phyloP scores from a whole-genome alignment of 2,329 filamentous ascomycete genomes.

The Colletotrichum lini region DNA sequence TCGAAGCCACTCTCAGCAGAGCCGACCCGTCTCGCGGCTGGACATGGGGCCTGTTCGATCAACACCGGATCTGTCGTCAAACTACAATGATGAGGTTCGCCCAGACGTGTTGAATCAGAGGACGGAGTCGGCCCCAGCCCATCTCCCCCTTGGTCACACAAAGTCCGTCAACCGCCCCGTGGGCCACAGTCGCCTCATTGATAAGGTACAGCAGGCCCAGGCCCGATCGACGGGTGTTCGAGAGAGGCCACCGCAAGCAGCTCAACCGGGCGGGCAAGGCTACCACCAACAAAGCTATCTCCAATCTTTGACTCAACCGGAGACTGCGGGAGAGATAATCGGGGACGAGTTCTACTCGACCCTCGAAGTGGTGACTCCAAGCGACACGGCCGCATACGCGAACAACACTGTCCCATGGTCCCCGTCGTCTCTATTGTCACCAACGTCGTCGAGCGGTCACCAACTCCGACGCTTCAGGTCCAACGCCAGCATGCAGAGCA shows the following conservation, averaged over 20 bases:
- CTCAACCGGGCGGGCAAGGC: not conserved
- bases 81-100: not conserved
- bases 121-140: not conserved
- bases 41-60: not conserved
- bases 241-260: not conserved
- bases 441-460: not conserved
- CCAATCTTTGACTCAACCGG: not conserved
- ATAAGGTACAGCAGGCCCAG: conserved; percentile 1
- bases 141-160: not conserved
- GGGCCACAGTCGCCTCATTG: conserved; percentile 1
- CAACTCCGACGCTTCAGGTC: not conserved
- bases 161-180: conserved; percentile 8
- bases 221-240: not conserved
- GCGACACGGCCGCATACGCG: too few species aligned
- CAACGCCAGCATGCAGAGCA: not conserved
- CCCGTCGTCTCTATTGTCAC: not conserved
- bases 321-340: not conserved
- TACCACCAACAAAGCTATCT: not conserved
- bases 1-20: not conserved
- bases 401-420: not conserved
- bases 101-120: not conserved
- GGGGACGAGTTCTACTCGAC: conserved; percentile 1
- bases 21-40: not conserved
- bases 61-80: not conserved
- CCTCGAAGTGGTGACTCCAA: not conserved